Conservation (phyloP, 805 yeast genomes). For the Ogataea nakhonphanomensis region DNA sequence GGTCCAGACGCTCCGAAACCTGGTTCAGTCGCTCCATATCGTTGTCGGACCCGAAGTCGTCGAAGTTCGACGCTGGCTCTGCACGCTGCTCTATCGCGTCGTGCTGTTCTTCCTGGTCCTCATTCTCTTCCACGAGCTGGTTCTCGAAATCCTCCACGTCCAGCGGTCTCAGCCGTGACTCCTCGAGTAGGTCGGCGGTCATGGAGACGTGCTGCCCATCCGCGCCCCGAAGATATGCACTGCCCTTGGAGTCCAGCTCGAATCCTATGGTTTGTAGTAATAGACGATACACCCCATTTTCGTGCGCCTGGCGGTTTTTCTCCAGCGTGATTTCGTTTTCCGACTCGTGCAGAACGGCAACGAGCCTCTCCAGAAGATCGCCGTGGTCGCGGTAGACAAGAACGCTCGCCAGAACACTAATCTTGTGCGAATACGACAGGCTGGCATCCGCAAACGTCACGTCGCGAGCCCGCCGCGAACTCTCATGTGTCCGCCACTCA, state of each 20-base stretch:
- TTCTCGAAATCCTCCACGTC: slow-evolving; percentile 26
- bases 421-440: slow-evolving; percentile 24
- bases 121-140: slow-evolving; percentile 6
- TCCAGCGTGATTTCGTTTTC: slow-evolving; percentile 3
- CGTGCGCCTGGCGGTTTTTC: slow-evolving; percentile 5
- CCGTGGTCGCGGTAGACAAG: slow-evolving; percentile 43
- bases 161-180: slow-evolving; percentile 21
- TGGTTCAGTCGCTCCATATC: slow-evolving; percentile 22
- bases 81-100: neutral
- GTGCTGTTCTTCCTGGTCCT: slow-evolving; percentile 2
- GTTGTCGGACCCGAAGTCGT: slow-evolving; percentile 37
- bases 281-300: slow-evolving; percentile 20
- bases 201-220: slow-evolving; percentile 10
- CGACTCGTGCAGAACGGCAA: slow-evolving; percentile 35
- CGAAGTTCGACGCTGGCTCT: slow-evolving; percentile 29
- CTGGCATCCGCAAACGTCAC: slow-evolving; percentile 15
- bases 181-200: slow-evolving; percentile 17
- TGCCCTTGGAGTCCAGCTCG: slow-evolving; percentile 1
- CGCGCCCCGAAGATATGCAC: slow-evolving; percentile 6
- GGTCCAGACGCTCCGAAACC: slow-evolving; percentile 21
- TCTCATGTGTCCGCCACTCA: slow-evolving; percentile 33
- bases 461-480: slow-evolving; percentile 19
- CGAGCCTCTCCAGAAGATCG: slow-evolving; percentile 42
- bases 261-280: slow-evolving; percentile 26
- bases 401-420: slow-evolving; percentile 24